Base-by-base conservation (phyloP, 805 yeast genomes). In the Pichia insulana region DNA sequence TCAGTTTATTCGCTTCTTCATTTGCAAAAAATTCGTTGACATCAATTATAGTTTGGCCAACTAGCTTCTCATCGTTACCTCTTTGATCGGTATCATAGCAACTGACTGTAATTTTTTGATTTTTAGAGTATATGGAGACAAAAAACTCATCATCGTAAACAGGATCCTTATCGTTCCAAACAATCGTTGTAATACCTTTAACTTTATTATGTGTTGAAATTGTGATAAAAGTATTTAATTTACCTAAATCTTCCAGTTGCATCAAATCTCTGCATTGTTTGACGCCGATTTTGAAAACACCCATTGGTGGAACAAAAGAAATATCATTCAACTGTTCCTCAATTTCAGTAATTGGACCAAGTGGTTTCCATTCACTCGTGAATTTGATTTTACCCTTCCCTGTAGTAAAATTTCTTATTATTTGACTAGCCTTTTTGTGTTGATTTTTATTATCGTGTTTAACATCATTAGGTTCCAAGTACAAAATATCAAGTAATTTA, bases 151-250 rank as follows among this genome's bases (percentile, higher is more conserved):
- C 71, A 53, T 81, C 71, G 61, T 72, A 84, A n/a, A 54, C 51
- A 3, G 90, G 89, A 44, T 74, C 64, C 28, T 69, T 55, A 2
- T 77, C 69, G 38, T 74, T 70, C 11, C 76, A 73, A 50, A 72
- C 72, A 42, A 73, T 73, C 1, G 64, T 56, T 2, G 92, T 78
- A 48, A 67, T 69, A 41, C 71, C 81, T 46, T 69, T 70, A 32
- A 74, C 54, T 55, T 73, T 74, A 50, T 82, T 83, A 53, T 79
- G 77, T 44, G 76, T 59, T 30, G 74, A 53, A 9, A 83, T 69
- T 45, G 74, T 70, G 32, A 80, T 76, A 52, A 82, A 83, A 4
- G 94, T 92, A 60, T 84, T 89, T 52, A 83, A 78, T 43, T 72
- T 75, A 43, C 92, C 90, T 39, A 82, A 72, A 13, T 78, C 70